Evolutionary conservation across 495 filamentous ascomycete species (phyloP).

Genomic region (Aspergillus egyptiacus): DNA sequence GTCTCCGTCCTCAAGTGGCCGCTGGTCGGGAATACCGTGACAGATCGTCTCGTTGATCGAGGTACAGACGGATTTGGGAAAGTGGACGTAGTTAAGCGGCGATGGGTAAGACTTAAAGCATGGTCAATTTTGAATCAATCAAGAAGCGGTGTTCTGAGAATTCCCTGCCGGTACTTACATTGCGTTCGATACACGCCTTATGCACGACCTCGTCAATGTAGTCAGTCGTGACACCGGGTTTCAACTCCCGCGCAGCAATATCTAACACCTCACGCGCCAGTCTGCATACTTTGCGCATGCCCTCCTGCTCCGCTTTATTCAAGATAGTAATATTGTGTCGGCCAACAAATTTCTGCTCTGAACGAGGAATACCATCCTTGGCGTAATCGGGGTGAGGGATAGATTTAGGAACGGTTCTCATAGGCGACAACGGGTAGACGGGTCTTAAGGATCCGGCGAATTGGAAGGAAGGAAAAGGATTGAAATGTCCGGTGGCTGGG

Average conservation of each 20-base stretch:
- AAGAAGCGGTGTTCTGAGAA: not conserved
- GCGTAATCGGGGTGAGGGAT: conserved; percentile 85
- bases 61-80: conserved; percentile 97
- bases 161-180: conserved; percentile 51
- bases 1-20: conserved; percentile 73
- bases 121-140: not conserved
- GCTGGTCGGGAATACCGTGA: conserved; percentile 82
- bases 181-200: conserved; percentile 86
- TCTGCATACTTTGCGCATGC: conserved; percentile 89
- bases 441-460: conserved; percentile 79
- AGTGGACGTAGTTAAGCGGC: conserved; percentile 90
- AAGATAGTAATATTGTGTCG: conserved; percentile 76
- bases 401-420: conserved; percentile 64
- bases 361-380: conserved; percentile 72
- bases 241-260: conserved; percentile 72
- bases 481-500: conserved; percentile 80
- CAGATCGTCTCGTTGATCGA: conserved; percentile 95
- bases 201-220: conserved; percentile 95
- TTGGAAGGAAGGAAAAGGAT: conserved; percentile 82
- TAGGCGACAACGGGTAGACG: conserved; percentile 79
- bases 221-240: conserved; percentile 91
- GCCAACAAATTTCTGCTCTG: conserved; percentile 64
- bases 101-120: conserved; percentile 82
- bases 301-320: conserved; percentile 70
- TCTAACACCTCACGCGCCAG: conserved; percentile 89